Percentiles rank a stretch among this genome's conserved stretches.
Conservation (phyloP, 805 yeast genomes). For the Lachancea mirantina region DNA sequence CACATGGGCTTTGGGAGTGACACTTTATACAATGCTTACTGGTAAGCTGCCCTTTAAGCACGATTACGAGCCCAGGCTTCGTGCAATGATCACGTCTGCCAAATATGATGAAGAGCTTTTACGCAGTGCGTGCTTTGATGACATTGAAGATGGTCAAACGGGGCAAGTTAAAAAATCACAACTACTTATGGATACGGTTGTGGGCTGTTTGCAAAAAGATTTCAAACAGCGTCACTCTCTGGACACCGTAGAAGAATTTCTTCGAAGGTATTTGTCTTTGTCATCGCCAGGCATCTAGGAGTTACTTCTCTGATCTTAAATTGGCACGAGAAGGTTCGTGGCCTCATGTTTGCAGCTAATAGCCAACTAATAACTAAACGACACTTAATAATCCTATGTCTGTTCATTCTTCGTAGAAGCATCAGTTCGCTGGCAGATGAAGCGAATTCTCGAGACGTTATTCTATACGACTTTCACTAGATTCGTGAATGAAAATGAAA, state of each 20-base stretch:
- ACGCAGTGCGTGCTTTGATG: constrained; percentile 33
- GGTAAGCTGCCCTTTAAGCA: constrained; percentile 81
- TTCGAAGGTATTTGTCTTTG: background rate
- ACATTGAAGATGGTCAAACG: background rate
- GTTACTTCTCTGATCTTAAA: too few species aligned
- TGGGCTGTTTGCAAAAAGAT: constrained; percentile 49
- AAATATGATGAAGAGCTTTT: constrained; percentile 46
- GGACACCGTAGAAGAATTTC: constrained; percentile 27
- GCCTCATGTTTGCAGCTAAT: too few species aligned
- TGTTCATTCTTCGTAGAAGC: too few species aligned
- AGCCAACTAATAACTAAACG: too few species aligned
- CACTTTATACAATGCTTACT: constrained; percentile 61
- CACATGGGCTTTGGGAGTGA: constrained; percentile 86
- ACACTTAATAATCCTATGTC: too few species aligned
- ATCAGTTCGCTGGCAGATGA: too few species aligned
- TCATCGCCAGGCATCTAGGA: too few species aligned
- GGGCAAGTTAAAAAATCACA: constrained; percentile 9
- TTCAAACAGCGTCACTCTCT: constrained; percentile 46
- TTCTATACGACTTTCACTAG: too few species aligned
- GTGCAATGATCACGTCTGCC: constrained; percentile 65
- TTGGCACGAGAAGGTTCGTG: too few species aligned
- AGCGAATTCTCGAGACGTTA: too few species aligned
- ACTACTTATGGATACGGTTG: constrained; percentile 33
- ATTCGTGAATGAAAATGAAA: too few species aligned
- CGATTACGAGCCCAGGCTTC: constrained; percentile 70